A percentile compares a stretch with the other conserved stretches of the same genome.
These are phyloP conservation scores for Sporothrix luriei DNA, from an alignment of 2,329 filamentous ascomycete genomes.

Conservation along the genomic window DNA sequence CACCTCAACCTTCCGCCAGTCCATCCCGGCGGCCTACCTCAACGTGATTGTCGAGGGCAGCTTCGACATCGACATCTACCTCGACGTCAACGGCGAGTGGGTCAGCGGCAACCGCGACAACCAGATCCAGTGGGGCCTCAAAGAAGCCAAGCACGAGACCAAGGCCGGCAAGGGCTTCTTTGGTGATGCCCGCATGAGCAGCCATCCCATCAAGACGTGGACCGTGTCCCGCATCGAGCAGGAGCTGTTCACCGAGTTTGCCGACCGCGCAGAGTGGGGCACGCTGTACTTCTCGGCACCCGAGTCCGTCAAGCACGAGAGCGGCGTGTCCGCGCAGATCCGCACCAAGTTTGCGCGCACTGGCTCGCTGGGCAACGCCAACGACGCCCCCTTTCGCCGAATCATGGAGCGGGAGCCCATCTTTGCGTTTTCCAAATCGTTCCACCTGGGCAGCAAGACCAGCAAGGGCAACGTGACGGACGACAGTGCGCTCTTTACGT, in stretches of 20 bases:
- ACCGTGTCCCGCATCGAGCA: conserved; percentile 62
- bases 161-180: conserved; percentile 29
- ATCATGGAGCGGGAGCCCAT: conserved; percentile 79
- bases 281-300: conserved; percentile 76
- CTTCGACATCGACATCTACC: conserved; percentile 65
- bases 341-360: conserved; percentile 70
- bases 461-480: conserved; percentile 42
- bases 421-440: conserved; percentile 73
- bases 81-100: conserved; percentile 77
- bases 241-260: conserved; percentile 71
- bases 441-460: conserved; percentile 47
- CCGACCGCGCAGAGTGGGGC: conserved; percentile 82
- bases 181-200: not conserved
- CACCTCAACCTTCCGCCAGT: conserved; percentile 76
- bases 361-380: conserved; percentile 65
- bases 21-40: conserved; percentile 79
- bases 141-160: conserved; percentile 46
- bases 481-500: conserved; percentile 69
- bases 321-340: conserved; percentile 66
- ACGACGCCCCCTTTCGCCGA: conserved; percentile 54
- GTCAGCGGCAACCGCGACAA: conserved; percentile 73
- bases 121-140: conserved; percentile 69
- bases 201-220: conserved; percentile 62
- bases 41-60: conserved; percentile 69
- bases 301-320: conserved; percentile 66